These are phyloP conservation scores for Pulicaria dysenterica DNA, from an alignment of 129 eudicot genomes.

Conservation along the genomic window DNA sequence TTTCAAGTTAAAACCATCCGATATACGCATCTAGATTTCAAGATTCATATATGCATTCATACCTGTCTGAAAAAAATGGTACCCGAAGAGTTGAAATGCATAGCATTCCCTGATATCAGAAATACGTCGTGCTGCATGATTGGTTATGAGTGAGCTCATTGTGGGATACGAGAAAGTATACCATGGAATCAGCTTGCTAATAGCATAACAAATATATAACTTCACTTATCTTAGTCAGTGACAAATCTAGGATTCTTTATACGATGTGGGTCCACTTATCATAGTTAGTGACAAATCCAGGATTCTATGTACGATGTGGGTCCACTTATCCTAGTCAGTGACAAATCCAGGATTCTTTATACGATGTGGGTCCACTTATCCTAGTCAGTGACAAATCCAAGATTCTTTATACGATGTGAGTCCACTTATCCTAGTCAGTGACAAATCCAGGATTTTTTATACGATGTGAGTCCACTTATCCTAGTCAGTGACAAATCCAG, in stretches of 20 bases:
- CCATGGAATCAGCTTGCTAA: not conserved
- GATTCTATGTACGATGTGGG: no score
- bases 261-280: not conserved
- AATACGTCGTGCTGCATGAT: conserved; percentile 73
- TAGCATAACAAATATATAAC: not conserved
- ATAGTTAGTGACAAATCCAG: not conserved
- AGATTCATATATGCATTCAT: conserved; percentile 10
- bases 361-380: not conserved
- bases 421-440: not conserved
- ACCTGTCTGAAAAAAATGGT: conserved; percentile 90
- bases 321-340: not conserved
- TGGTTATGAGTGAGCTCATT: conserved; percentile 2
- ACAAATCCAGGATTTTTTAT: not conserved
- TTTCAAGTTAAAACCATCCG: not conserved
- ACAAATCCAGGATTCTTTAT: not conserved
- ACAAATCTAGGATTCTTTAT: not conserved
- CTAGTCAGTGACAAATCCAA: not conserved
- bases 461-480: not conserved
- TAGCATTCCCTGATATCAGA: conserved; percentile 80
- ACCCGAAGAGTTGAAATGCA: conserved; percentile 86
- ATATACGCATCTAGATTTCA: not conserved
- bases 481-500: not conserved
- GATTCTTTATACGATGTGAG: no score
- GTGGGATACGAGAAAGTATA: not conserved
- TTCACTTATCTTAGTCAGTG: not conserved